Percentiles rank a stretch among this genome's conserved stretches.
Evolutionary conservation across 805 yeast species (phyloP).

Genomic region (Candida namnaoensis): DNA sequence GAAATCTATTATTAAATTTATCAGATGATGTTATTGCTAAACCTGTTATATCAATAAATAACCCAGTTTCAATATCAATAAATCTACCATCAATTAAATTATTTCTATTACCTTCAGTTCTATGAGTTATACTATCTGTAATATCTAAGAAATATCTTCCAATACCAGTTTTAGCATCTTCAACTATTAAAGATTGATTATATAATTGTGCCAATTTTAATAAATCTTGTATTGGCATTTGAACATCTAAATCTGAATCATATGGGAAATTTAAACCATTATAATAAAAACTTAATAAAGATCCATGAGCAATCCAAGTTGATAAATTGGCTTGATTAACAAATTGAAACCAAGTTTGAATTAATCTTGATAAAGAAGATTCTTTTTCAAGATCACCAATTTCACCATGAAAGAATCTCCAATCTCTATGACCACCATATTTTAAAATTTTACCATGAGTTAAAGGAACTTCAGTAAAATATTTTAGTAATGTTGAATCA

Average conservation of each 20-base stretch:
- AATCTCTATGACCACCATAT: conserved; percentile 37
- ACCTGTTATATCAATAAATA: conserved; percentile 29
- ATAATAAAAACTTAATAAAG: conserved; percentile 50
- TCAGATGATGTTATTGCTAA: not conserved
- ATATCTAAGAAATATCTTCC: conserved; percentile 39
- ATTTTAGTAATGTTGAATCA: conserved; percentile 24
- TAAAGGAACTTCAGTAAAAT: conserved; percentile 19
- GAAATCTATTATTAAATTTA: conserved; percentile 4
- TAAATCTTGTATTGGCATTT: conserved; percentile 37
- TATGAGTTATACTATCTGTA: conserved; percentile 39
- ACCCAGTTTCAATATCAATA: conserved; percentile 63
- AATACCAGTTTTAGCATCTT: conserved; percentile 30
- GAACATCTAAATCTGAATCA: conserved; percentile 55
- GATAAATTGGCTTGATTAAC: conserved; percentile 27
- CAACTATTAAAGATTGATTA: conserved; percentile 38
- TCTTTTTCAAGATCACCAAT: conserved; percentile 31
- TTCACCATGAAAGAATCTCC: conserved; percentile 47
- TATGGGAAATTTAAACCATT: conserved; percentile 49
- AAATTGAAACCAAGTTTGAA: conserved; percentile 40
- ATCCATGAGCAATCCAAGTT: conserved; percentile 55
- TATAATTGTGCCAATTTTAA: conserved; percentile 31
- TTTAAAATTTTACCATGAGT: conserved; percentile 1
- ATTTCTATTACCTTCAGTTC: conserved; percentile 47
- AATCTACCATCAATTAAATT: conserved; percentile 69
- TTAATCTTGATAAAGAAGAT: conserved; percentile 30